These are phyloP conservation scores for Beauveria medogensis DNA, from an alignment of 2,329 filamentous ascomycete genomes.

Conservation along the genomic window DNA sequence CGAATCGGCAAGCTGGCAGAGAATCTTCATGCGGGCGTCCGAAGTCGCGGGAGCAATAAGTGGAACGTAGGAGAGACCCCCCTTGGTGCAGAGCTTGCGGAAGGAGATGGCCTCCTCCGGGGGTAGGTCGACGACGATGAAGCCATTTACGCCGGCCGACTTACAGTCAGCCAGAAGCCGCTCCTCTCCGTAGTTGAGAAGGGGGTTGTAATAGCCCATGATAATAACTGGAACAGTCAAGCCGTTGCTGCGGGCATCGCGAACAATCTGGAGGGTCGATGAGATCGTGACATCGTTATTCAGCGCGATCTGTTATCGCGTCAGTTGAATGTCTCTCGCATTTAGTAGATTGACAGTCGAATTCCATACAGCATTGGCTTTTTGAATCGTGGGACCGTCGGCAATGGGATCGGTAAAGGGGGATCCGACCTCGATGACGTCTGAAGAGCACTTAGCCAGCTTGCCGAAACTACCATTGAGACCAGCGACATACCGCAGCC, in stretches of 20 bases:
- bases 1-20: slow-evolving; percentile 94
- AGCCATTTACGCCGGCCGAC: slow-evolving; percentile 82
- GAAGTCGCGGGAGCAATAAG: slow-evolving; percentile 91
- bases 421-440: slow-evolving; percentile 90
- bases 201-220: slow-evolving; percentile 99
- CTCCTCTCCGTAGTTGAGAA: slow-evolving; percentile 91
- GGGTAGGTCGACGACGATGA: slow-evolving; percentile 92
- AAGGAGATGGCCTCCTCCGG: slow-evolving; percentile 94
- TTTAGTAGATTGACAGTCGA: not conserved
- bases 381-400: slow-evolving; percentile 95
- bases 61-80: slow-evolving; percentile 81
- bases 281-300: slow-evolving; percentile 80
- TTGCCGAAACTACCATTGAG: not conserved
- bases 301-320: slow-evolving; percentile 51
- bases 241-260: slow-evolving; percentile 67
- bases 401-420: slow-evolving; percentile 98
- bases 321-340: not conserved
- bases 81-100: slow-evolving; percentile 71
- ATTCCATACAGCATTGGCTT: slow-evolving; percentile 67
- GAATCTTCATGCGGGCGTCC: slow-evolving; percentile 84
- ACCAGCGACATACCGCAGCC: slow-evolving; percentile 62
- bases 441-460: slow-evolving; percentile 27
- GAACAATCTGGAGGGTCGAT: slow-evolving; percentile 74
- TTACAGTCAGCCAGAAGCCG: slow-evolving; percentile 76
- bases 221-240: slow-evolving; percentile 77